phyloP scores from a whole-genome alignment of 305 asterid genomes.

The Coffea humblotiana region DNA sequence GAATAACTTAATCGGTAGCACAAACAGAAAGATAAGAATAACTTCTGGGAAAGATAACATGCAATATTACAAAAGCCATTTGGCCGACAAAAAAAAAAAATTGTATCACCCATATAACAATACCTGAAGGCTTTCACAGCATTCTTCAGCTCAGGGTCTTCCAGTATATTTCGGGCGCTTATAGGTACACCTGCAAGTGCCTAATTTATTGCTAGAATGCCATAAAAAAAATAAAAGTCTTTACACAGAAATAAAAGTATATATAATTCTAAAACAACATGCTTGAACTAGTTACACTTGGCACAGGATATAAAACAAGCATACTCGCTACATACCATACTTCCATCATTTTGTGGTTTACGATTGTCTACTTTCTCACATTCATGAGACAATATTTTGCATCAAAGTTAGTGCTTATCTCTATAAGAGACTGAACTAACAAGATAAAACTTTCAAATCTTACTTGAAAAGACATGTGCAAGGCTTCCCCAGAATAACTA shows the following conservation, averaged over 20 bases:
- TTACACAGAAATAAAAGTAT: background rate
- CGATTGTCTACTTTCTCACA: background rate
- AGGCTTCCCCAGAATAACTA: background rate
- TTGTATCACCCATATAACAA: background rate
- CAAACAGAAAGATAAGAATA: background rate
- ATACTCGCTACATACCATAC: background rate
- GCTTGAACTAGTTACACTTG: background rate
- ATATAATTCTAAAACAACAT: background rate
- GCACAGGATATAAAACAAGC: background rate
- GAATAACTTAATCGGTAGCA: conserved; percentile 1
- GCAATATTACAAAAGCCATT: background rate
- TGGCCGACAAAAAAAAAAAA: background rate
- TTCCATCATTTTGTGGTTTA: background rate
- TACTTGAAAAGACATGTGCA: background rate
- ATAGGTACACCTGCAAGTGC: conserved; percentile 62
- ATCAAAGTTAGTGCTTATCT: background rate
- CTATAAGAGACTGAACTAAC: background rate
- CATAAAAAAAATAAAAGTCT: conserved; percentile 2
- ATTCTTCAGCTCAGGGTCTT: conserved; percentile 74
- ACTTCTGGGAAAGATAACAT: background rate
- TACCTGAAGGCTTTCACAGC: conserved; percentile 88
- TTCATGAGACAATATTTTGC: background rate
- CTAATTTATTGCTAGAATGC: background rate
- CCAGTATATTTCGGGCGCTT: conserved; percentile 84
- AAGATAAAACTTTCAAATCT: background rate